A percentile compares a stretch with the other conserved stretches of the same genome.
phyloP scores from a whole-genome alignment of 1,139 yeast genomes.

The Kodamaea fungicola region DNA sequence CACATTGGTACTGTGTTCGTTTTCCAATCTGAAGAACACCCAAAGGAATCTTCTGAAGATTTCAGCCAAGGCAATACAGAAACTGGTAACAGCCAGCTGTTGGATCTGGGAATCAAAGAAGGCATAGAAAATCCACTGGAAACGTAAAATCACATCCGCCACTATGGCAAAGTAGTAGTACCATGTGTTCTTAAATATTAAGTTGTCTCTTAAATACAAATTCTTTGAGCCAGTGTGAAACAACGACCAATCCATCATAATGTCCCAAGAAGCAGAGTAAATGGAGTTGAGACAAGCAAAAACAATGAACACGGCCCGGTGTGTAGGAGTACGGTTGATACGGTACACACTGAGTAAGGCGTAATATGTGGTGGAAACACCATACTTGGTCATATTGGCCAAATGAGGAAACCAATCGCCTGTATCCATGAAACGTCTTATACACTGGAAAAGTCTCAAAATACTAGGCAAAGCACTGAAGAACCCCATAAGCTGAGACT shows the following conservation, averaged over 20 bases:
- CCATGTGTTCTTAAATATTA: slow-evolving; percentile 54
- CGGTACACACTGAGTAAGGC: slow-evolving; percentile 78
- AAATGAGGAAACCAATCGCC: slow-evolving; percentile 97
- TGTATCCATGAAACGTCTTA: slow-evolving; percentile 87
- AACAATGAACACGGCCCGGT: slow-evolving; percentile 60
- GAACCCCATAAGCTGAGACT: slow-evolving; percentile 77
- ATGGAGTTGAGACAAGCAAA: slow-evolving; percentile 75
- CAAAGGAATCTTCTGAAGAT: slow-evolving; percentile 78
- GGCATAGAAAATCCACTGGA: slow-evolving; percentile 87
- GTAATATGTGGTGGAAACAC: slow-evolving; percentile 63
- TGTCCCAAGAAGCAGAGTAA: slow-evolving; percentile 77
- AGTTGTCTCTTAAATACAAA: slow-evolving; percentile 63
- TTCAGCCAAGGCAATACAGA: slow-evolving; percentile 79
- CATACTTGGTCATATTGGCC: slow-evolving; percentile 82
- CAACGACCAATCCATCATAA: slow-evolving; percentile 94
- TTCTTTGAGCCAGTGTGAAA: slow-evolving; percentile 62
- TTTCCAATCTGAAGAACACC: slow-evolving; percentile 90
- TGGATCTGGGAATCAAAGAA: slow-evolving; percentile 70
- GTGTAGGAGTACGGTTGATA: slow-evolving; percentile 43
- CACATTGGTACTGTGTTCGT: slow-evolving; percentile 91
- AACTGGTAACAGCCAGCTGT: slow-evolving; percentile 89
- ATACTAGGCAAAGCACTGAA: slow-evolving; percentile 80
- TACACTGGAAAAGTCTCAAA: slow-evolving; percentile 88
- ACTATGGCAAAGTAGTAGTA: slow-evolving; percentile 76
- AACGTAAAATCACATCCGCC: slow-evolving; percentile 68